These are phyloP conservation scores for Extremus antarcticus DNA, from an alignment of 495 filamentous ascomycete species.

Conservation along the genomic window DNA sequence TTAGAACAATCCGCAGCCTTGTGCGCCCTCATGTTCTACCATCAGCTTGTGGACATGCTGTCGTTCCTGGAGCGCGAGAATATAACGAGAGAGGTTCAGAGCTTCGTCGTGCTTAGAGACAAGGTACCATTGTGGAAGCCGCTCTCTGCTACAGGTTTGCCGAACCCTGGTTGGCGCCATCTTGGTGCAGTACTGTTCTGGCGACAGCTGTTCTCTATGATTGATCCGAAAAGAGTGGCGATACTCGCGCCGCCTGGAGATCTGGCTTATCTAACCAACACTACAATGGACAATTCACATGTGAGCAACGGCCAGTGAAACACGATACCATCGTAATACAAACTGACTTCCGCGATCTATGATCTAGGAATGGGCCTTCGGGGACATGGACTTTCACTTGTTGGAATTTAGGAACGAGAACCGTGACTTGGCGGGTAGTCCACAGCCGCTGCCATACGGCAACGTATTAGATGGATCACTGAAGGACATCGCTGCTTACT, in stretches of 20 bases:
- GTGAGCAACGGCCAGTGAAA: neutral
- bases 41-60: slow-evolving; percentile 7
- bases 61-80: neutral
- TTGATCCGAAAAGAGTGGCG: slow-evolving; percentile 4
- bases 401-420: slow-evolving; percentile 7
- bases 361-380: slow-evolving; percentile 19
- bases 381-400: slow-evolving; percentile 19
- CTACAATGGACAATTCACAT: slow-evolving; percentile 7
- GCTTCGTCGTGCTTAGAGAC: slow-evolving; percentile 4
- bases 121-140: neutral
- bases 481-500: too few relatives aligned
- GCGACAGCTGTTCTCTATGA: slow-evolving; percentile 8
- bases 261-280: slow-evolving; percentile 11
- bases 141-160: too few relatives aligned
- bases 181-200: slow-evolving; percentile 10
- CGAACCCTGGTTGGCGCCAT: slow-evolving; percentile 7
- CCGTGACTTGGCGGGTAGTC: too few relatives aligned
- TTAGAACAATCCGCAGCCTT: neutral
- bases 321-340: neutral
- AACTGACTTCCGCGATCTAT: neutral
- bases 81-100: neutral
- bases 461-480: too few relatives aligned
- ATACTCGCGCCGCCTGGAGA: slow-evolving; percentile 16
- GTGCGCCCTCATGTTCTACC: slow-evolving; percentile 7
- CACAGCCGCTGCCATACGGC: too few relatives aligned